These are phyloP conservation scores for Pleurotus giganteus DNA, from an alignment of 768 basidiomycete species.

Conservation along the genomic window DNA sequence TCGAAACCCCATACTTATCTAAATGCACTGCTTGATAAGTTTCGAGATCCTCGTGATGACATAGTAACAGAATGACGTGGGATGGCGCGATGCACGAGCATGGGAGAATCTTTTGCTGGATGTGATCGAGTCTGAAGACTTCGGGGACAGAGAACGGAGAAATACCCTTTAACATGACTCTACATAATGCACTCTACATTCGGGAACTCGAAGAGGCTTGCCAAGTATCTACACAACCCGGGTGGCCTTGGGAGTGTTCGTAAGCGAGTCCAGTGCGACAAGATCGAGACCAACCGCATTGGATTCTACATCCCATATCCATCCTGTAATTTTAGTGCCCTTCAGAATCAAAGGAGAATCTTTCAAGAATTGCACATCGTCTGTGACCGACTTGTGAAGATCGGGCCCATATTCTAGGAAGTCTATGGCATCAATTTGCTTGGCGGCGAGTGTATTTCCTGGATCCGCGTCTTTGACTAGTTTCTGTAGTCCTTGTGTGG, in stretches of 20 bases:
- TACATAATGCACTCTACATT: neutral
- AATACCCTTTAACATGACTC: neutral
- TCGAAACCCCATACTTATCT: too few species aligned
- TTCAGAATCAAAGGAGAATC: slow-evolving; percentile 53
- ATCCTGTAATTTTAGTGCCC: slow-evolving; percentile 57
- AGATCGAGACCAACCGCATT: neutral
- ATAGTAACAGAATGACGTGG: neutral
- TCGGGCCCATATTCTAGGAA: slow-evolving; percentile 8
- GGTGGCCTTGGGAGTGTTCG: neutral
- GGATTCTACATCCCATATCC: slow-evolving; percentile 56
- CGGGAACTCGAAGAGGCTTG: neutral
- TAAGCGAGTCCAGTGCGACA: neutral
- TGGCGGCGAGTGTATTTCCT: slow-evolving; percentile 24
- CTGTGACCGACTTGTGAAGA: slow-evolving; percentile 34
- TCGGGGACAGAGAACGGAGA: neutral
- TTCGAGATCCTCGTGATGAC: neutral
- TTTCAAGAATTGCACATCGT: slow-evolving; percentile 58
- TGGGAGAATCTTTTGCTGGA: too few species aligned
- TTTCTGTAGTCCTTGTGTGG: slow-evolving; percentile 43
- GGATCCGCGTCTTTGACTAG: slow-evolving; percentile 48
- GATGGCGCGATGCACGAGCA: neutral
- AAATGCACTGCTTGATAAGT: neutral
- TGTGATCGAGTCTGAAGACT: neutral
- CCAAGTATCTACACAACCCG: slow-evolving; percentile 3
- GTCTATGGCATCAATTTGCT: slow-evolving; percentile 19